A percentile compares a stretch with the other conserved stretches of the same genome.
phyloP scores from a whole-genome alignment of 177 flowering plant genomes.

The Vitis hybrid region DNA sequence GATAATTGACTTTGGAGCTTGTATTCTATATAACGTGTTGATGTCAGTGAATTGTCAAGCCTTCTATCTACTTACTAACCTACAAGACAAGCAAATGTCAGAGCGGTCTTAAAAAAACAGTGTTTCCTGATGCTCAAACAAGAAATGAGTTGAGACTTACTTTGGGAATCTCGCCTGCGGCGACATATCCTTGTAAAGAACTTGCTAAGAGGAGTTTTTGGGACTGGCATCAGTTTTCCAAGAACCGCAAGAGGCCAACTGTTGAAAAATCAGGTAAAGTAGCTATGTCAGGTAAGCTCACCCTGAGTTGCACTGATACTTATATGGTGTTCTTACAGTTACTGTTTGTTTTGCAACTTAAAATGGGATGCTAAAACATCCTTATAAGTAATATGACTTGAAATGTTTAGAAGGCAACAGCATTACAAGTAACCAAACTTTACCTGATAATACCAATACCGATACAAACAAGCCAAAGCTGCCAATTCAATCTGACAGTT shows the following conservation, averaged over 20 bases:
- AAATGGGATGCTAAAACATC: not conserved
- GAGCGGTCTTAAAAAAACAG: too few relatives aligned
- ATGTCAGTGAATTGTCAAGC: too few relatives aligned
- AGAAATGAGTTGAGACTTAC: not conserved
- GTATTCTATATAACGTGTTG: too few relatives aligned
- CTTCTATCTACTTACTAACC: too few relatives aligned
- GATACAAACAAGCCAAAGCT: conserved; percentile 62
- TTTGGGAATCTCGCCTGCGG: not conserved
- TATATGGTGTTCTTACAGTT: not conserved
- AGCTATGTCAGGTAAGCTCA: not conserved
- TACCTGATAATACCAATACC: conserved; percentile 70
- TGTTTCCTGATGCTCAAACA: not conserved
- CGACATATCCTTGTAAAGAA: conserved; percentile 6
- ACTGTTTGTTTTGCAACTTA: not conserved
- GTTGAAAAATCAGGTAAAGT: not conserved
- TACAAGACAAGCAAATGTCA: too few relatives aligned
- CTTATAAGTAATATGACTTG: too few relatives aligned
- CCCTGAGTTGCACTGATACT: not conserved
- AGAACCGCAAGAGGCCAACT: conserved; percentile 79
- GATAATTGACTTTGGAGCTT: too few relatives aligned
- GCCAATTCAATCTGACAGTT: conserved; percentile 67
- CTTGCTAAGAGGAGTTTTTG: conserved; percentile 30
- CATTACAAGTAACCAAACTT: conserved; percentile 4
- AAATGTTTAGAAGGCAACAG: too few relatives aligned
- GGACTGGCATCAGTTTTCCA: conserved; percentile 55